Evolutionary conservation across 768 basidiomycete species (phyloP).

Genomic region (Pholiota molesta): DNA sequence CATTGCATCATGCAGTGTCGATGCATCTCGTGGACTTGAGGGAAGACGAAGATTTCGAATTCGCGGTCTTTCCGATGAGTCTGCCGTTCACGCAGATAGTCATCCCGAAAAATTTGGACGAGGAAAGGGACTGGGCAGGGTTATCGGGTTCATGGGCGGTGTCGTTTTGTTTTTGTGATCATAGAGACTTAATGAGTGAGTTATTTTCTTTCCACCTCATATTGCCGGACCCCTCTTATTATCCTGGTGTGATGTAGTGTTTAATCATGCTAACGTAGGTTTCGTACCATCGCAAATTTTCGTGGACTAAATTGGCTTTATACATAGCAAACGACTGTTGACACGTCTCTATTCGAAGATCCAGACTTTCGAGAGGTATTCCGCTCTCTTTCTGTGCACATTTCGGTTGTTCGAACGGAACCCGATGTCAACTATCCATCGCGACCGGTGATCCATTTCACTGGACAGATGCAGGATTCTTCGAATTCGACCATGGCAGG

Average conservation of each 20-base stretch:
- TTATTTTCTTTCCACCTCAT: constrained; percentile 20
- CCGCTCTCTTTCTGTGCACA: constrained; percentile 48
- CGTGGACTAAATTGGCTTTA: background rate
- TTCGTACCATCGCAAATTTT: constrained; percentile 1
- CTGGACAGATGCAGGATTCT: constrained; percentile 50
- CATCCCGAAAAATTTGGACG: constrained; percentile 39
- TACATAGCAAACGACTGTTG: constrained; percentile 28
- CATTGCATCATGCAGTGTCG: constrained; percentile 57
- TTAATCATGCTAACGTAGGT: constrained; percentile 44
- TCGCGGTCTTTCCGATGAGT: constrained; percentile 49
- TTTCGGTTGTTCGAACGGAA: constrained; percentile 44
- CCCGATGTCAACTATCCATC: constrained; percentile 50
- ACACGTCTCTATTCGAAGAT: constrained; percentile 52
- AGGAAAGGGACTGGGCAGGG: constrained; percentile 58
- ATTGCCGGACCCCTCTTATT: background rate
- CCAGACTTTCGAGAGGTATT: constrained; percentile 55
- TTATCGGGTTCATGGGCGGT: constrained; percentile 62
- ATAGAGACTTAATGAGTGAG: constrained; percentile 66
- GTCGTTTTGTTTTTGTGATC: constrained; percentile 72
- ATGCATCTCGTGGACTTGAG: constrained; percentile 50
- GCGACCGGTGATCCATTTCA: constrained; percentile 56
- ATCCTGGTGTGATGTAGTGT: constrained; percentile 36
- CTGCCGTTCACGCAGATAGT: constrained; percentile 57
- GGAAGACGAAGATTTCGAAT: constrained; percentile 34
- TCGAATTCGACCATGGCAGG: constrained; percentile 53